Evolutionary conservation across 495 filamentous ascomycete species (phyloP).

Genomic region (Penicillium lividum): DNA sequence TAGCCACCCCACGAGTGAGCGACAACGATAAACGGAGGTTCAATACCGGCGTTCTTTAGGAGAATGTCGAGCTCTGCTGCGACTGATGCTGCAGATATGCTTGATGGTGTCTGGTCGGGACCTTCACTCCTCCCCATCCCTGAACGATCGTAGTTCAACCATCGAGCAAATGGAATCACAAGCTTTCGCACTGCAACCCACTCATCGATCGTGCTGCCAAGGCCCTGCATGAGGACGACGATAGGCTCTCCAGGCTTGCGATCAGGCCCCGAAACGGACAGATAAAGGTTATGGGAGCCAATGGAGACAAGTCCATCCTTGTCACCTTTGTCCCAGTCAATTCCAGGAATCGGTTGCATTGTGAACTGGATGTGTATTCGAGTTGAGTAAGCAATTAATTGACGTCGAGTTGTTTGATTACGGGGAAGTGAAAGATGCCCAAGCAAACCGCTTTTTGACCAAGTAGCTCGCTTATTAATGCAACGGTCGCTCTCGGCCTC

Average conservation of each 20-base stretch:
- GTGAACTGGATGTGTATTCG: constrained; percentile 12
- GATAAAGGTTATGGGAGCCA: constrained; percentile 25
- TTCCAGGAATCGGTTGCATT: constrained; percentile 16
- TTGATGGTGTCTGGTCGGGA: constrained; percentile 17
- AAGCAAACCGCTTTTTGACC: too few species aligned
- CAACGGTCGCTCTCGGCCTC: too few species aligned
- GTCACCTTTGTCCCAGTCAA: constrained; percentile 23
- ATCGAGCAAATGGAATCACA: constrained; percentile 25
- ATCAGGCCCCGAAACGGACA: constrained; percentile 24
- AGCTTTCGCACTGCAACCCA: constrained; percentile 31
- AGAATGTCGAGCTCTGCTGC: constrained; percentile 24
- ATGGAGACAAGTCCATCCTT: constrained; percentile 22
- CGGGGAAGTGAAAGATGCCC: constrained; percentile 14
- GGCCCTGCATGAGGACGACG: constrained; percentile 39
- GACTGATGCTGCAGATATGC: constrained; percentile 17
- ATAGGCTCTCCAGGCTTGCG: constrained; percentile 26
- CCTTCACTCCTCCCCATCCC: constrained; percentile 27
- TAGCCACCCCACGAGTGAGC: constrained; percentile 46
- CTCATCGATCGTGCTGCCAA: constrained; percentile 35
- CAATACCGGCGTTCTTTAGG: constrained; percentile 21
- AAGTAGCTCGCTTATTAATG: too few species aligned
- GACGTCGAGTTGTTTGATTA: constrained; percentile 10
- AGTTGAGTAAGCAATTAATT: constrained; percentile 14
- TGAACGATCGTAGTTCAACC: constrained; percentile 35
- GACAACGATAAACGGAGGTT: constrained; percentile 40